Evolutionary conservation across 805 yeast species (phyloP), one percentile per base, ranked within the genome.

Genomic region (Starmerella vaccinii): DNA sequence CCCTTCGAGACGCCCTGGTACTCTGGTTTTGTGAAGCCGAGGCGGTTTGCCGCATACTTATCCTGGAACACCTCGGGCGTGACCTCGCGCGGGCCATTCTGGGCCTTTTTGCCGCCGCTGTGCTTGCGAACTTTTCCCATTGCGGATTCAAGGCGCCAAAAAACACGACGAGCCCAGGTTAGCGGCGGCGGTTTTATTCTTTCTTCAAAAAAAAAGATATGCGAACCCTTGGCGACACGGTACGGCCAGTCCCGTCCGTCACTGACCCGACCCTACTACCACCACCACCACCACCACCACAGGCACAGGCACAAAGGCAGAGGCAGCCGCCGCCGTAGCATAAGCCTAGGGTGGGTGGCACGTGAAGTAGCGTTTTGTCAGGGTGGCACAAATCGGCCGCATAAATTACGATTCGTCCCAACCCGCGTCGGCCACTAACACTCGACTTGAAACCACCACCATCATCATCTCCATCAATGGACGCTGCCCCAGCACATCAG

Each of bases 11-110:
- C 62, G 39, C 58, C 55, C 23, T 50, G 40, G 47, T 60, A 59
- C 49, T 50, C 51, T 15, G 61, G 56, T 35, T 52, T 51, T 19
- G 47, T 41, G 49, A 60, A 60, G 30, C 57, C 56, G 19, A 60
- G 53, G 51, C 51, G 37, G 45, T 60, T 60, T 13, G 53, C 38
- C 2, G 63, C 61, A 39, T 46, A 26, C 21, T 58, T 54, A 55
- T 60, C 63, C 18, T 44, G 38, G 34, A 51, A 56, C 5, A 60
- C 62, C 34, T 58, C 62, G 8, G 63, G 62, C 9, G 61, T 47
- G 21, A 59, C 54, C 30, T 57, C 56, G 10, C 60, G 47, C n/a
- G 47, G 57, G 16, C 54, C 61, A 38, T 50, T 53, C 33, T 47
- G 45, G 13, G 48, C 44, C 49, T 59, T 57, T 21, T 51, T 51